Percentiles rank a stretch among this genome's conserved stretches.
These are phyloP conservation scores for Umbelopsis sp. DNA, from an alignment of 192 early-diverging fungal species.

Conservation along the genomic window DNA sequence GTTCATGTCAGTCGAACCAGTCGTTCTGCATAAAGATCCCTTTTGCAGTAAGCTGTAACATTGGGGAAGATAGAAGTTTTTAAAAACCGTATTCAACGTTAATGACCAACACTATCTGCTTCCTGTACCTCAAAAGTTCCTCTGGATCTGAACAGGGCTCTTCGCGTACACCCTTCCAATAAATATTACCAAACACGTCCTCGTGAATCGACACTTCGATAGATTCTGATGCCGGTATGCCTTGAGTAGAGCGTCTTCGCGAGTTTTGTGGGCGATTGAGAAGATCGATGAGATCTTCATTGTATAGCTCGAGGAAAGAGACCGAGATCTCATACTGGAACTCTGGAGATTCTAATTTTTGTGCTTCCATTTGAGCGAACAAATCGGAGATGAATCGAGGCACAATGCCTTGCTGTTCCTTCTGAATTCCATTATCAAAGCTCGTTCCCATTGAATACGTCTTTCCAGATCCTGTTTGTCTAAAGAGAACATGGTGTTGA, in stretches of 20 bases:
- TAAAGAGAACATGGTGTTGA: slow-evolving; percentile 26
- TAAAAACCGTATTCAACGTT: not conserved
- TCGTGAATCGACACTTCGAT: slow-evolving; percentile 62
- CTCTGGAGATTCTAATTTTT: slow-evolving; percentile 41
- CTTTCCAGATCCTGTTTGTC: slow-evolving; percentile 93
- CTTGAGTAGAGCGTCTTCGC: slow-evolving; percentile 35
- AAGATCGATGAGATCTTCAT: slow-evolving; percentile 95
- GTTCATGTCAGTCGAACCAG: slow-evolving; percentile 96
- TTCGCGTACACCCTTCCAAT: slow-evolving; percentile 84
- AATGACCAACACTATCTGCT: not conserved
- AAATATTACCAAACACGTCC: slow-evolving; percentile 86
- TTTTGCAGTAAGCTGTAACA: slow-evolving; percentile 50
- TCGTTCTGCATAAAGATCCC: slow-evolving; percentile 61
- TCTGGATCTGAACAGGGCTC: slow-evolving; percentile 67
- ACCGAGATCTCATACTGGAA: slow-evolving; percentile 60
- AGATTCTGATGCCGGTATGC: not conserved
- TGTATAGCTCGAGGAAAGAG: slow-evolving; percentile 98
- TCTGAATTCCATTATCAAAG: slow-evolving; percentile 37
- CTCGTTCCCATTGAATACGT: slow-evolving; percentile 94
- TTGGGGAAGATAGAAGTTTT: not conserved
- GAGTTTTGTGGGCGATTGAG: slow-evolving; percentile 50
- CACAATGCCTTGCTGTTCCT: slow-evolving; percentile 55
- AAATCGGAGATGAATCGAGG: slow-evolving; percentile 69
- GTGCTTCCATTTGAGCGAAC: slow-evolving; percentile 46
- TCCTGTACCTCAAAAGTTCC: slow-evolving; percentile 58